Base-by-base conservation (phyloP, 2,329 filamentous ascomycete species). In the Alternaria hordeiaustralica region DNA sequence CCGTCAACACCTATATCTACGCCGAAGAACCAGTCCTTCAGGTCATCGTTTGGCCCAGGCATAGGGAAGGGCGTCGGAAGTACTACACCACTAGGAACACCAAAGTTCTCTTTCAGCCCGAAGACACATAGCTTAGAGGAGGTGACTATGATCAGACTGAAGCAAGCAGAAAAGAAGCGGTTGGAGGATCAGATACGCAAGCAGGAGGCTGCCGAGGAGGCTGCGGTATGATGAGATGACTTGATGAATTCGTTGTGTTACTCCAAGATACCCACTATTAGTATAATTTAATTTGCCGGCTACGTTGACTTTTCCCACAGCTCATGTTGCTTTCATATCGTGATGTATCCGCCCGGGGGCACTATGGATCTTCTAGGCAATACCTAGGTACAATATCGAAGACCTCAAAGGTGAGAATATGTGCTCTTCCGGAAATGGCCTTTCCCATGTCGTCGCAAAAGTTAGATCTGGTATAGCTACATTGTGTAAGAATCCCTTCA, bases 101-200 rank as follows among this genome's bases (percentile, higher is more conserved):
- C 79, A 13, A 78, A 81, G n/a, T 82, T 82, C 47, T 82, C 80
- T 2, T 83, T 83, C 60, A 78, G 77, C 11, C 82, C 81, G 8
- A 69, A 71, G 61, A 76, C 61, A 33, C 75, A 70, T 7, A 77
- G 66, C 23, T 72, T 78, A 15, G 79, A 84, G 58, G 82, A 84
- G 53, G 71, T 80, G 2, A 83, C 79, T 4, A 80, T 83, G 79
- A 83, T 83, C 60, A 74, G 81, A 21, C 62, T 84, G 49, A 84
- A 81, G 67, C 74, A 79, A 57, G 82, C 81, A 2, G 82, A 84
- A 70, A 82, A 81, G 68, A 78, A 76, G 65, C 71, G 78, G 18
- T 33, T 84, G 36, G 82, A 83, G 55, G 82, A 83, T 51, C 79
- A 84, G 67, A 82, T 84, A 15, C 70, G 80, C 41, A 71, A 72